Evolutionary conservation across 1,284 basidiomycete species (phyloP).

Genomic region (Ustilago nuda): DNA sequence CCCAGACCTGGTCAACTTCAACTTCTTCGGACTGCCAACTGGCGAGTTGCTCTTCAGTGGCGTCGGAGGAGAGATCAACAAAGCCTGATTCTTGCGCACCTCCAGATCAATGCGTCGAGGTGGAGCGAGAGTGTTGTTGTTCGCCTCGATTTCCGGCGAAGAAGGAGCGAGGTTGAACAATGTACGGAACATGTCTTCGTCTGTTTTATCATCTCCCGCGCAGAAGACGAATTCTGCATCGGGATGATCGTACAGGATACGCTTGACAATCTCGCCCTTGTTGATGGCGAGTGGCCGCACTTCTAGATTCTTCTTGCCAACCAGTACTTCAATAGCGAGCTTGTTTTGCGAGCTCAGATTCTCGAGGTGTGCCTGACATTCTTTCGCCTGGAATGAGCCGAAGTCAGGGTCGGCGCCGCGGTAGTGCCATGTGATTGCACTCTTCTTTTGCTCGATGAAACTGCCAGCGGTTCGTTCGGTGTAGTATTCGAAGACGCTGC

Average conservation of each 20-base stretch:
- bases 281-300: slow-evolving; percentile 93
- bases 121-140: not conserved
- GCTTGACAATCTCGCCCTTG: slow-evolving; percentile 98
- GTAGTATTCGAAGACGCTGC: slow-evolving; percentile 95
- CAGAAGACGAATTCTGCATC: slow-evolving; percentile 96
- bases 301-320: slow-evolving; percentile 97
- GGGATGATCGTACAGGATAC: slow-evolving; percentile 89
- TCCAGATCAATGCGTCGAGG: not conserved
- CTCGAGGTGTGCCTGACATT: slow-evolving; percentile 95
- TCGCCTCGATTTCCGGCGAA: slow-evolving; percentile 24
- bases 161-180: slow-evolving; percentile 52
- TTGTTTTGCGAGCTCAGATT: slow-evolving; percentile 73
- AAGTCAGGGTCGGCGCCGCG: slow-evolving; percentile 92
- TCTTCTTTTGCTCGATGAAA: slow-evolving; percentile 96
- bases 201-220: slow-evolving; percentile 95
- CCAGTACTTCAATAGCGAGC: slow-evolving; percentile 69
- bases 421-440: slow-evolving; percentile 98
- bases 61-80: slow-evolving; percentile 53
- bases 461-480: slow-evolving; percentile 94
- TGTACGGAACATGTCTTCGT: slow-evolving; percentile 69
- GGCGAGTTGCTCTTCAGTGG: slow-evolving; percentile 45
- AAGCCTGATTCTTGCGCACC: slow-evolving; percentile 15
- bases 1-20: slow-evolving; percentile 49
- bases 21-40: slow-evolving; percentile 47
- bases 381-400: slow-evolving; percentile 77